A percentile compares a stretch with the other conserved stretches of the same genome.
phyloP scores from a whole-genome alignment of 2,329 filamentous ascomycete species.

The Monosporascus sp. region DNA sequence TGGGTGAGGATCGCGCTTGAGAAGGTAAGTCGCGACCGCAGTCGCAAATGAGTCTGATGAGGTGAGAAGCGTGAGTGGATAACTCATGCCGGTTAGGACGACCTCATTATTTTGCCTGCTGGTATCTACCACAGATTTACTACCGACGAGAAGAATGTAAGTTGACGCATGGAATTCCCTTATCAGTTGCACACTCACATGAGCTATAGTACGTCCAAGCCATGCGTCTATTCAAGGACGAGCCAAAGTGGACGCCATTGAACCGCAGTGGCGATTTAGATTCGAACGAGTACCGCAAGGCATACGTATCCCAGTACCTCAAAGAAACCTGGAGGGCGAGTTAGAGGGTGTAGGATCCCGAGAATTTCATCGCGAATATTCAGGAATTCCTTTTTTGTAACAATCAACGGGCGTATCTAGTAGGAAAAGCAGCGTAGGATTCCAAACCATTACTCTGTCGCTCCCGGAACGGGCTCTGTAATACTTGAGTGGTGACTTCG shows the following conservation, averaged over 20 bases:
- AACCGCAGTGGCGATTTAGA: constrained; percentile 77
- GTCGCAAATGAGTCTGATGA: neutral
- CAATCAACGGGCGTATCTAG: too few relatives aligned
- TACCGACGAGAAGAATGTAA: constrained; percentile 82
- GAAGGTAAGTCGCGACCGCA: constrained; percentile 47
- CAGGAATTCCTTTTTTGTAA: too few relatives aligned
- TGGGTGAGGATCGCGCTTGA: constrained; percentile 85
- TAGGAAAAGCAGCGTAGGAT: too few relatives aligned
- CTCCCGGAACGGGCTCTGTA: too few relatives aligned
- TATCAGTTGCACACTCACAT: neutral
- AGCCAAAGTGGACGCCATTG: constrained; percentile 95
- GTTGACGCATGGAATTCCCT: constrained; percentile 30
- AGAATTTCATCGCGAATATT: too few relatives aligned
- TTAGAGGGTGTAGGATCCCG: too few relatives aligned
- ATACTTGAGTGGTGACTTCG: too few relatives aligned
- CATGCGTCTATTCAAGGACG: constrained; percentile 95
- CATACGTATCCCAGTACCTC: constrained; percentile 57
- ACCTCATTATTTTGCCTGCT: constrained; percentile 87
- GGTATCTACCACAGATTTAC: constrained; percentile 98
- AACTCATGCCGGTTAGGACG: constrained; percentile 38
- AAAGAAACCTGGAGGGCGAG: neutral
- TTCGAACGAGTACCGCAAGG: constrained; percentile 68
- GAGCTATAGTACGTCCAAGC: constrained; percentile 76
- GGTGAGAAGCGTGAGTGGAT: neutral
- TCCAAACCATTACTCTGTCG: too few relatives aligned